Conservation (phyloP, 257 asterid genomes). For the Agastache rugosa region DNA sequence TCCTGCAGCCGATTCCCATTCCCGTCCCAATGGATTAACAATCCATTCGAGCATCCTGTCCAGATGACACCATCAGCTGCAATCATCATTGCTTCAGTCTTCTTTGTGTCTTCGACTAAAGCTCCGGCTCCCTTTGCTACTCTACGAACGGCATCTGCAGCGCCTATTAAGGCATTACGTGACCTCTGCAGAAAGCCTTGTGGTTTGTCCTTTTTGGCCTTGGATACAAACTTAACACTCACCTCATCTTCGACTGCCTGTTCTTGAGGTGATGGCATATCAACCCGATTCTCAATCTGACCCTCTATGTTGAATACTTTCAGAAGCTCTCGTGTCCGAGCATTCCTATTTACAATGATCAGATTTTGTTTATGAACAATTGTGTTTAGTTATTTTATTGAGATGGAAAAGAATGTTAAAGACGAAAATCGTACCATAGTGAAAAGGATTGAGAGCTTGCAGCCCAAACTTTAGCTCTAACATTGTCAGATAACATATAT, state of each 20-base stretch:
- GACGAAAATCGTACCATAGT: conserved; percentile 56
- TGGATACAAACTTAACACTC: conserved; percentile 60
- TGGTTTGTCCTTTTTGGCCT: conserved; percentile 79
- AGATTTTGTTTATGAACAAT: neutral
- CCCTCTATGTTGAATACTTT: conserved; percentile 87
- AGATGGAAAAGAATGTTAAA: neutral
- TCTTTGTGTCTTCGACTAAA: conserved; percentile 69
- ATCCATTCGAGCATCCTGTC: conserved; percentile 87
- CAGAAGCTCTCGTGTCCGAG: conserved; percentile 78
- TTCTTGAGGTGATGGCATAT: conserved; percentile 64
- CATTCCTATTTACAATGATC: conserved; percentile 55
- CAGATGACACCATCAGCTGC: conserved; percentile 82
- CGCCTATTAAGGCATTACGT: conserved; percentile 86
- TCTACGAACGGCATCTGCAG: conserved; percentile 93
- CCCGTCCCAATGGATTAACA: conserved; percentile 90
- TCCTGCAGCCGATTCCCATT: conserved; percentile 83
- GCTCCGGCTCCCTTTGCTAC: conserved; percentile 90
- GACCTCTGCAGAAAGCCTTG: conserved; percentile 86
- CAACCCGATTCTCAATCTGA: conserved; percentile 83
- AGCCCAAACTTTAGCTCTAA: conserved; percentile 81
- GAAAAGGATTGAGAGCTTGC: conserved; percentile 76
- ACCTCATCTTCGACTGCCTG: conserved; percentile 74
- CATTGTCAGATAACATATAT: conserved; percentile 66
- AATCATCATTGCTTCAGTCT: conserved; percentile 69
- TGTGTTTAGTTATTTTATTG: neutral